Evolutionary conservation across 2,329 filamentous ascomycete genomes (phyloP).

Genomic region (Fusarium sp.): DNA sequence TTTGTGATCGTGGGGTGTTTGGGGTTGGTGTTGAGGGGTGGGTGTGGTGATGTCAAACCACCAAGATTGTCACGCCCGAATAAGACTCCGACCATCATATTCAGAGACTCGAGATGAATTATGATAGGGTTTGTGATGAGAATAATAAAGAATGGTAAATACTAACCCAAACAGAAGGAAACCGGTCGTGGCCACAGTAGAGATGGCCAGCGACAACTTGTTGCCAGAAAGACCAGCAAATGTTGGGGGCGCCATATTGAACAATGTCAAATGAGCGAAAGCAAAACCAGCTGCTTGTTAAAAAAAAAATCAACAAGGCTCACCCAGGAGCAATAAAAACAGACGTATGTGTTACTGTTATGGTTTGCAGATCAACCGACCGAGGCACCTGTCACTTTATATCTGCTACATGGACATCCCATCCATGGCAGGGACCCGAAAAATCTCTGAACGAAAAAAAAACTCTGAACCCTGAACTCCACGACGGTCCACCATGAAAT

Average conservation of each 20-base stretch:
- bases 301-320: conserved; percentile 16
- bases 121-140: not conserved
- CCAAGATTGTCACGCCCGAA: not conserved
- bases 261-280: conserved; percentile 1
- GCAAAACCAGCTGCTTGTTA: conserved; percentile 34
- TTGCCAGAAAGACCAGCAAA: conserved; percentile 70
- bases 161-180: conserved; percentile 64
- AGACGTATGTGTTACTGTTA: conserved; percentile 3
- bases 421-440: not conserved
- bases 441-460: conserved; percentile 1
- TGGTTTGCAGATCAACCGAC: not conserved
- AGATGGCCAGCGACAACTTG: conserved; percentile 66
- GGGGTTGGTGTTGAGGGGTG: not conserved
- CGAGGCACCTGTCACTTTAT: conserved; percentile 15
- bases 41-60: not conserved
- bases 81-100: not conserved
- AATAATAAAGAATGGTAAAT: not conserved
- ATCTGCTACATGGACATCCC: conserved; percentile 7
- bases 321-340: conserved; percentile 25
- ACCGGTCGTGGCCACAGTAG: conserved; percentile 71
- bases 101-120: not conserved
- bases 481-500: conserved; percentile 19
- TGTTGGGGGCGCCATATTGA: conserved; percentile 61
- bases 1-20: not conserved
- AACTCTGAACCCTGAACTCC: conserved; percentile 15